These are phyloP conservation scores for Omphalotus guepiniiformis DNA, from an alignment of 768 basidiomycete species.

Conservation along the genomic window DNA sequence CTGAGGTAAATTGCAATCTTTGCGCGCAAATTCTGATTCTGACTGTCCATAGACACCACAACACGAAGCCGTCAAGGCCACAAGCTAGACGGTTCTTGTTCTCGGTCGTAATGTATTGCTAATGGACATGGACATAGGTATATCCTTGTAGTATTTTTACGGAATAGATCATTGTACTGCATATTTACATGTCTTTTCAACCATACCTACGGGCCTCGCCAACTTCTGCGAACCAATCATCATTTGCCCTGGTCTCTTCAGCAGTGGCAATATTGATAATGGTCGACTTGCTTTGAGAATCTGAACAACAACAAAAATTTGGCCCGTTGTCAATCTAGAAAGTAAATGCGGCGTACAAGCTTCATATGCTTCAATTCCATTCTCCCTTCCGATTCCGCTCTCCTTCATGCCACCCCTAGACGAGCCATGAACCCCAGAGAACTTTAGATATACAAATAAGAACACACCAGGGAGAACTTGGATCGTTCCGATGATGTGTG, in stretches of 20 bases:
- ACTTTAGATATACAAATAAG: conserved; percentile 3
- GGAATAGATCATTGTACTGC: conserved; percentile 3
- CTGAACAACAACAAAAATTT: conserved; percentile 28
- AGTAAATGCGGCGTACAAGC: conserved; percentile 51
- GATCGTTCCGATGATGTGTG: conserved; percentile 86
- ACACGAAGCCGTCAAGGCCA: conserved; percentile 56
- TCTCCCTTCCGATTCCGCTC: conserved; percentile 84
- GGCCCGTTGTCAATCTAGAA: background rate
- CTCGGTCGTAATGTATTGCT: background rate
- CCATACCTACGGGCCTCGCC: conserved; percentile 59
- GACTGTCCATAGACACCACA: conserved; percentile 32
- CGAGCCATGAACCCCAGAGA: too few relatives aligned
- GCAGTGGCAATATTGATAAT: conserved; percentile 68
- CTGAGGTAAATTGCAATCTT: conserved; percentile 43
- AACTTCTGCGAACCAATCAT: conserved; percentile 78
- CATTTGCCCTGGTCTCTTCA: conserved; percentile 51
- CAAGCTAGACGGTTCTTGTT: conserved; percentile 27
- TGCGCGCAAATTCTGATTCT: background rate
- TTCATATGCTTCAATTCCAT: conserved; percentile 77
- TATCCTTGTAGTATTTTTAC: conserved; percentile 1
- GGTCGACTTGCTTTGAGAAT: conserved; percentile 81
- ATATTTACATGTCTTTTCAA: conserved; percentile 30
- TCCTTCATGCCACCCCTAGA: conserved; percentile 88
- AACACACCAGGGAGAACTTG: conserved; percentile 79
- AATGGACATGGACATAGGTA: conserved; percentile 6